These are phyloP conservation scores for Nepenthes mirabilis DNA, from an alignment of 148 eudicot genomes.

Conservation along the genomic window DNA sequence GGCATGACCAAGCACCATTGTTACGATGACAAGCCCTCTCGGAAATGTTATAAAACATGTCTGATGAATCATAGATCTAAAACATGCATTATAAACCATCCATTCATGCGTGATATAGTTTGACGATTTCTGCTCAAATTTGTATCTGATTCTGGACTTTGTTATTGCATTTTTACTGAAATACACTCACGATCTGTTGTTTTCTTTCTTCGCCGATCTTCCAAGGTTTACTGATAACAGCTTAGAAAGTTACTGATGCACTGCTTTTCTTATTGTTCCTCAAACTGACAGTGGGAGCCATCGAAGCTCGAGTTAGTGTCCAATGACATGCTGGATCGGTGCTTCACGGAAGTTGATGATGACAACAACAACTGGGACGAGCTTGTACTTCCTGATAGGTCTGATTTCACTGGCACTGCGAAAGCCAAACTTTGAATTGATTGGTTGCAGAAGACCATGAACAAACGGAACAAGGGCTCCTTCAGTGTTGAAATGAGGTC, in stretches of 20 bases:
- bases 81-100: no score
- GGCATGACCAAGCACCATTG: no score
- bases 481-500: no score
- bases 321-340: conserved; percentile 8
- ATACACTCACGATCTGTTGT: no score
- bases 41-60: no score
- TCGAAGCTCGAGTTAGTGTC: conserved; percentile 16
- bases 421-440: no score
- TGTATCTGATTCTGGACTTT: not conserved
- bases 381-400: not conserved
- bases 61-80: no score
- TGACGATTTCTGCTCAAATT: not conserved
- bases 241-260: not conserved
- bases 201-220: not conserved
- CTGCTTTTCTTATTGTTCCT: not conserved
- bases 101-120: not conserved
- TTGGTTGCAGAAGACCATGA: no score
- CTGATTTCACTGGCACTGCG: not conserved
- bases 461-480: no score
- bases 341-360: conserved; percentile 8
- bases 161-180: not conserved
- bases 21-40: no score
- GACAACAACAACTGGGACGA: conserved; percentile 7
- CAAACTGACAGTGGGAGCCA: conserved; percentile 19
- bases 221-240: not conserved